A percentile compares a stretch with the other conserved stretches of the same genome.
These are phyloP conservation scores for Aspergillus conjunctus DNA, from an alignment of 495 filamentous ascomycete genomes.

Conservation along the genomic window DNA sequence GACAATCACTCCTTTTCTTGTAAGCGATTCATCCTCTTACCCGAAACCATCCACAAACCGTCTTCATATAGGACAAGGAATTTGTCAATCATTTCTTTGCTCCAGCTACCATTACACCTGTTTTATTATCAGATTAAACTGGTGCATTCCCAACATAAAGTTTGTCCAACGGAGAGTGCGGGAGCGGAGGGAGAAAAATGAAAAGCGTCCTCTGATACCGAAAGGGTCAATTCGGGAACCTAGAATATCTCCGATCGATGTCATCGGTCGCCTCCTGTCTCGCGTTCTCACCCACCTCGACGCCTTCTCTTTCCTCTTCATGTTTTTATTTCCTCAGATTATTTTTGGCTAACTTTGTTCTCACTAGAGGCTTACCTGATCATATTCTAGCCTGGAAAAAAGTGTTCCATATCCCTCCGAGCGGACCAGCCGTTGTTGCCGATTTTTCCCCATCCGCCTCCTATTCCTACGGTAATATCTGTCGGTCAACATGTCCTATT, in stretches of 20 bases:
- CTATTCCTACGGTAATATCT: constrained; percentile 11
- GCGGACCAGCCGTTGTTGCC: constrained; percentile 38
- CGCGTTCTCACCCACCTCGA: constrained; percentile 18
- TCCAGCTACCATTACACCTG: background rate
- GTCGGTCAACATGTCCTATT: constrained; percentile 74
- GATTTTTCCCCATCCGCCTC: constrained; percentile 22
- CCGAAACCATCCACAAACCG: too few relatives aligned
- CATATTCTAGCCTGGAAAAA: constrained; percentile 3
- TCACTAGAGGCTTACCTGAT: constrained; percentile 9
- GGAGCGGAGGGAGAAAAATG: constrained; percentile 13
- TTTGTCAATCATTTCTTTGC: background rate
- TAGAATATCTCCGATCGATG: constrained; percentile 21
- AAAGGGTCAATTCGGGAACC: constrained; percentile 14
- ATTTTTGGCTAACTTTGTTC: constrained; percentile 1
- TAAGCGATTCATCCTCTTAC: constrained; percentile 26
- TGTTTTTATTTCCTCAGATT: background rate
- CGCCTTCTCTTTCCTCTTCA: background rate
- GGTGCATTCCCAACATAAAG: background rate
- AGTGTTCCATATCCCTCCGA: constrained; percentile 21
- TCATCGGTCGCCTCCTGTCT: constrained; percentile 25
- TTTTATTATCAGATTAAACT: background rate
- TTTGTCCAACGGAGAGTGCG: background rate
- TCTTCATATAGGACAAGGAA: too few relatives aligned
- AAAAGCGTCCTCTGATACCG: constrained; percentile 15
- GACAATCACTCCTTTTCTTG: constrained; percentile 33